Base-by-base conservation (phyloP, 768 basidiomycete species). In the Auricularia heimuer region DNA sequence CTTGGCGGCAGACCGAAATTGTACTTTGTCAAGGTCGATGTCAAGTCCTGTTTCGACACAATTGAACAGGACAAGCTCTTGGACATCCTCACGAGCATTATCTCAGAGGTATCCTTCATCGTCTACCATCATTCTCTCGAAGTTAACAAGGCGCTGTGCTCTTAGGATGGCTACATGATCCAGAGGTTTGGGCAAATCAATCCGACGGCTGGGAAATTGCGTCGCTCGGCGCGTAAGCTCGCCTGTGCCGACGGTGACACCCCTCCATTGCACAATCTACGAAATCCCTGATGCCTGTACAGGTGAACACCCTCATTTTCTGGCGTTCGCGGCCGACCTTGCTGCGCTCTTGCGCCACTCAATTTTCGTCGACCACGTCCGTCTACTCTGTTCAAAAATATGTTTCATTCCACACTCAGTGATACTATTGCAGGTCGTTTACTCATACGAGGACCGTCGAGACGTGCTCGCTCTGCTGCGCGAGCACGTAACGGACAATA, bases 1-100 rank as follows among this genome's bases (percentile, higher is more conserved):
- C 24, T 24, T 45, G 3, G 10, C 18, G 34, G 6, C 62, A 96
- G 95, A 44, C 93, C 95, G 0, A 86, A 86, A 67, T 75, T 98
- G 4, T 98, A 94, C 75, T 96, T 99, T 70, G 95, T 94, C 62
- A 99, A 99, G 74, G 85, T 97, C 33, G 97, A 99, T 72, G 94
- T 98, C 18, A 89, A 89, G 67, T 88, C 96, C 6, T 97, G 94
- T 69, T 99, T 98, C 78, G 97, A 99, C 75, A 93, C 90, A 0
- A 98, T 98, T 65, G 87, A 93, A 39, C 97, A 98, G 74, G 80
- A 83, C 7, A 94, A 88, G 70, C 76, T 99, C 54, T 75, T 98
- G 37, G 79, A 83, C 45, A 91, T 99, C 44, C 74, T 98, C 34
- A 80, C 82, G 10, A 76, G 84, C 2, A 71, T 98, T 3, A 78